phyloP scores from a whole-genome alignment of 257 asterid species.

The Solanum chmielewskii region DNA sequence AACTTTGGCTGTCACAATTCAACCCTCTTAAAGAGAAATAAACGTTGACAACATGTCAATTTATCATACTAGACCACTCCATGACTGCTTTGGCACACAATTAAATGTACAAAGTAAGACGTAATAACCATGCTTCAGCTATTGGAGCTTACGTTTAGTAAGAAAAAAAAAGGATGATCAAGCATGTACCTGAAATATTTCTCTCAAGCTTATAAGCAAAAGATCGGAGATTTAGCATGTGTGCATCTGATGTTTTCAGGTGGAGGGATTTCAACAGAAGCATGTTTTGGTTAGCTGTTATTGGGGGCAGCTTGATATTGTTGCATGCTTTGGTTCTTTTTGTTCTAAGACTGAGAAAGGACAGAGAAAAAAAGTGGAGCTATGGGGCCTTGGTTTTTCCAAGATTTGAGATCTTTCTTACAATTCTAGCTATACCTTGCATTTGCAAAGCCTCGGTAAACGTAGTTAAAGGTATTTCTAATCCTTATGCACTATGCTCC shows the following conservation, averaged over 20 bases:
- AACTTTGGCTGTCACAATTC: not conserved
- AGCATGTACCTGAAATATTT: not conserved
- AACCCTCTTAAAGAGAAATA: not conserved
- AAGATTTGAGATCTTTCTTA: conserved; percentile 72
- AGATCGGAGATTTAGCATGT: not conserved
- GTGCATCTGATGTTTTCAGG: conserved; percentile 22
- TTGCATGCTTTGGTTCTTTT: conserved; percentile 40
- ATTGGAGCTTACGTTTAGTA: not conserved
- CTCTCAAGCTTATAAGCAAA: not conserved
- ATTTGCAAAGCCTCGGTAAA: conserved; percentile 62
- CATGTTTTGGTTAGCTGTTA: conserved; percentile 80
- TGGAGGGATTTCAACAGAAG: conserved; percentile 86
- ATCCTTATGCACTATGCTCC: not conserved
- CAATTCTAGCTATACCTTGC: conserved; percentile 67
- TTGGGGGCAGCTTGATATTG: conserved; percentile 43
- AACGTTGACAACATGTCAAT: not conserved
- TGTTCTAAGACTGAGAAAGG: conserved; percentile 37
- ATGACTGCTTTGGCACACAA: not conserved
- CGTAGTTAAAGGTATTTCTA: conserved; percentile 51
- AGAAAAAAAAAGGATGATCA: not conserved
- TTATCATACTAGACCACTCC: not conserved
- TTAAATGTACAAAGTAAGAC: not conserved
- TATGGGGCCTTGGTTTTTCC: conserved; percentile 66
- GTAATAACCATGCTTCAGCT: not conserved
- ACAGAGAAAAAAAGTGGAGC: conserved; percentile 30